Percentiles rank a stretch among this genome's conserved stretches.
Conservation (phyloP, 1,284 basidiomycete species). For the Naganishia liquefaciens region DNA sequence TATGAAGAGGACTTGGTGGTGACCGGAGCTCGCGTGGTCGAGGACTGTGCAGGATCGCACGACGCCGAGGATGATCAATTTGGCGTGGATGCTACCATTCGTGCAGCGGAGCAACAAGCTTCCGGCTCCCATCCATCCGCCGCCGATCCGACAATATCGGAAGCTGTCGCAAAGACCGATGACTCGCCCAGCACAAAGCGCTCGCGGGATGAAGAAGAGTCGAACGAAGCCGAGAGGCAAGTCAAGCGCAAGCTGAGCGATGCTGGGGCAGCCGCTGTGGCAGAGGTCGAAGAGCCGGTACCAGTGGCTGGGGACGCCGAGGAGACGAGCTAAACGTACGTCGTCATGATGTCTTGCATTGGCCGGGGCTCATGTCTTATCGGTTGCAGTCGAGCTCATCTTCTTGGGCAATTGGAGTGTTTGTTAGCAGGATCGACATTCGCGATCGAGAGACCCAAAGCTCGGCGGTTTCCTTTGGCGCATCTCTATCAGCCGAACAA, state of each 20-base stretch:
- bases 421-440: no score
- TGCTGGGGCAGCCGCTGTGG: conserved; percentile 84
- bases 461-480: no score
- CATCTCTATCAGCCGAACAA: no score
- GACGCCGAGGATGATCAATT: conserved; percentile 20
- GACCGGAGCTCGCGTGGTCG: neutral
- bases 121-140: neutral
- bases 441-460: no score
- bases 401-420: no score
- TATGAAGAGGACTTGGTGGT: conserved; percentile 16
- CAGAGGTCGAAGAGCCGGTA: neutral
- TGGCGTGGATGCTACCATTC: conserved; percentile 29
- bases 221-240: conserved; percentile 62
- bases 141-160: neutral
- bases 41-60: neutral
- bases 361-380: no score
- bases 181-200: neutral
- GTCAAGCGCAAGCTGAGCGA: conserved; percentile 81
- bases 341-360: no score
- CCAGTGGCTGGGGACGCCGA: neutral
- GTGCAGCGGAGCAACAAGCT: conserved; percentile 19
- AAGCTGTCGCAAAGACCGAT: neutral
- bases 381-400: no score
- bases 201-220: conserved; percentile 20
- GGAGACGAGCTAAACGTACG: no score